Evolutionary conservation across 2,329 filamentous ascomycete species (phyloP), one percentile per base, ranked within the genome.

Genomic region (Xylariaceae sp.): DNA sequence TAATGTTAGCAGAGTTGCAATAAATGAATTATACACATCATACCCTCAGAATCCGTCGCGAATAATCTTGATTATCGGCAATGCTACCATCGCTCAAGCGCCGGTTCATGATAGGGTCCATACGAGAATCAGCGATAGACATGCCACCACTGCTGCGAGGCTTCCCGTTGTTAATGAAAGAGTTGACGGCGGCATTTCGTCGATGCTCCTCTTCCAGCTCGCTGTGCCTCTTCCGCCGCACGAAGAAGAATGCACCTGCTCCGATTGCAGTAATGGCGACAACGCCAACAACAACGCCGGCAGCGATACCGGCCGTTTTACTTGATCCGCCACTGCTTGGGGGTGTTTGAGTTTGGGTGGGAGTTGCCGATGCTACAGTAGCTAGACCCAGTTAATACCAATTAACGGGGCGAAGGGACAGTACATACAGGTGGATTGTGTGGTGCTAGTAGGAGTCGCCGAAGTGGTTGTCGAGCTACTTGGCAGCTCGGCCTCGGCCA

Each of bases 61-160:
- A 96, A 75, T 96, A 97, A 71, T 97, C 92, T 73, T 95, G 85
- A 73, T 96, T 95, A 71, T 97, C 92, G 49, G 92, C 92, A 71
- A 97, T 96, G 72, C 92, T 96, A 63, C 92, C 92, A 67, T 94
- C 89, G 73, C 92, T 96, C 75, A 92, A 81, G 72, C 92, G 84
- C 68, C 90, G 81, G 63, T 91, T 83, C 80, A 95, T 86, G 60
- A 91, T 85, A 7, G 91, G 90, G 61, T 97, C 92, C 53, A 96
- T 83, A 51, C 92, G 84, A 40, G 88, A 86, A 68, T 97, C 92
- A 13, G 84, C 84, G 74, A 89, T 86, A 9, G 88, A 89, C 72
- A 84, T 72, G 57, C 78, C 78, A 57, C 85, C 81, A 68, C 83
- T 80, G 73, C 80, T 84, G 53, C 75, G 74, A 1, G 84, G 79